A percentile compares a stretch with the other conserved stretches of the same genome.
Evolutionary conservation across 2,329 filamentous ascomycete genomes (phyloP).

Genomic region (Gliomastix tumulicola): DNA sequence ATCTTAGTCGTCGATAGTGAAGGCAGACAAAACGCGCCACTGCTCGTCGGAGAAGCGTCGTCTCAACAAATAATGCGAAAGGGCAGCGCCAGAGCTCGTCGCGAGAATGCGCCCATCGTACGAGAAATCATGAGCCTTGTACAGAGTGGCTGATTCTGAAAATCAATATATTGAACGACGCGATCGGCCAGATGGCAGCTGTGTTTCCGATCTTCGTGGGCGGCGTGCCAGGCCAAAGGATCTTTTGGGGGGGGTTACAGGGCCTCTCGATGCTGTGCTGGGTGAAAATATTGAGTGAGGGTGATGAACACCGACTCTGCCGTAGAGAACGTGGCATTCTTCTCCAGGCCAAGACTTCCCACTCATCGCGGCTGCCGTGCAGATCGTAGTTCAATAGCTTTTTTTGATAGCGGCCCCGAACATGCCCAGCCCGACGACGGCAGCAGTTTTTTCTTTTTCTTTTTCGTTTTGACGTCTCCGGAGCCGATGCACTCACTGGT

Average conservation of each 20-base stretch:
- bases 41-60: slow-evolving; percentile 67
- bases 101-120: slow-evolving; percentile 82
- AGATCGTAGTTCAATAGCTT: slow-evolving; percentile 78
- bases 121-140: slow-evolving; percentile 50
- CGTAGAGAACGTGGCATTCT: slow-evolving; percentile 83
- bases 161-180: too few relatives aligned
- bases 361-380: slow-evolving; percentile 52
- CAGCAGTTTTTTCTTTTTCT: slow-evolving; percentile 40
- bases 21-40: slow-evolving; percentile 85
- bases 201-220: background rate
- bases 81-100: slow-evolving; percentile 70
- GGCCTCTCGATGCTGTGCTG: slow-evolving; percentile 78
- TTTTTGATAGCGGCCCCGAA: slow-evolving; percentile 80
- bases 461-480: too few relatives aligned
- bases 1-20: slow-evolving; percentile 72
- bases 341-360: slow-evolving; percentile 81
- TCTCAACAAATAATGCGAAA: background rate
- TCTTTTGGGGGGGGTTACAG: slow-evolving; percentile 77
- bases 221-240: slow-evolving; percentile 57
- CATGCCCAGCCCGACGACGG: slow-evolving; percentile 82
- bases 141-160: too few relatives aligned
- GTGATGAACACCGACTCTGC: slow-evolving; percentile 88
- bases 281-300: slow-evolving; percentile 80
- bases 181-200: background rate
- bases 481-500: too few relatives aligned